These are phyloP conservation scores for Periconia sp. DNA, from an alignment of 2,329 filamentous ascomycete genomes.

Conservation along the genomic window DNA sequence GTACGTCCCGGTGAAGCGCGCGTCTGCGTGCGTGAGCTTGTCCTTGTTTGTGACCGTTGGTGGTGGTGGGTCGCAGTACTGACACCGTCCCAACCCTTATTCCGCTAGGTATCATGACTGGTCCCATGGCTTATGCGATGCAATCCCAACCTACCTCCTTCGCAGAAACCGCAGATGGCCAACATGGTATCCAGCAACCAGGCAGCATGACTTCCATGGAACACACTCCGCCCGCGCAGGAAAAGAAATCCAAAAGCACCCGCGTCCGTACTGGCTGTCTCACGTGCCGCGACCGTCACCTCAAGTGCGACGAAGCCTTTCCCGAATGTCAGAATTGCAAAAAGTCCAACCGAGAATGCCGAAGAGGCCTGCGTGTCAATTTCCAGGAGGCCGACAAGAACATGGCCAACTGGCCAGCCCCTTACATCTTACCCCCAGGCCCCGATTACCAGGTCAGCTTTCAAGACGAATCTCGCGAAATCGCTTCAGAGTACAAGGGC, in stretches of 20 bases:
- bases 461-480: slow-evolving; percentile 83
- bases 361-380: slow-evolving; percentile 82
- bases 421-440: slow-evolving; percentile 49
- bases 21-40: too few species aligned
- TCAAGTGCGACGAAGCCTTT: slow-evolving; percentile 83
- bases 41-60: not conserved
- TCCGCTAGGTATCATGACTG: slow-evolving; percentile 4
- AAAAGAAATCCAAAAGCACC: slow-evolving; percentile 74
- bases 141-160: slow-evolving; percentile 7
- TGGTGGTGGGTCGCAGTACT: too few species aligned
- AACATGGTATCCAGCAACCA: slow-evolving; percentile 2
- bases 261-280: slow-evolving; percentile 75
- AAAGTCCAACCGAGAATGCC: slow-evolving; percentile 84
- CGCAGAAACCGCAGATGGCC: slow-evolving; percentile 1
- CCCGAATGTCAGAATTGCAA: slow-evolving; percentile 75
- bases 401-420: slow-evolving; percentile 48
- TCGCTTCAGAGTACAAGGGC: slow-evolving; percentile 86
- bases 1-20: not conserved
- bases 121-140: slow-evolving; percentile 6
- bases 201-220: not conserved
- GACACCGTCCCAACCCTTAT: not conserved
- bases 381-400: slow-evolving; percentile 84
- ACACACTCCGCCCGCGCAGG: slow-evolving; percentile 9
- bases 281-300: slow-evolving; percentile 84
- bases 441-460: slow-evolving; percentile 75